These are phyloP conservation scores for Anaeramoeba flamelloides DNA, from an alignment of 78 protist genomes.

Conservation along the genomic window DNA sequence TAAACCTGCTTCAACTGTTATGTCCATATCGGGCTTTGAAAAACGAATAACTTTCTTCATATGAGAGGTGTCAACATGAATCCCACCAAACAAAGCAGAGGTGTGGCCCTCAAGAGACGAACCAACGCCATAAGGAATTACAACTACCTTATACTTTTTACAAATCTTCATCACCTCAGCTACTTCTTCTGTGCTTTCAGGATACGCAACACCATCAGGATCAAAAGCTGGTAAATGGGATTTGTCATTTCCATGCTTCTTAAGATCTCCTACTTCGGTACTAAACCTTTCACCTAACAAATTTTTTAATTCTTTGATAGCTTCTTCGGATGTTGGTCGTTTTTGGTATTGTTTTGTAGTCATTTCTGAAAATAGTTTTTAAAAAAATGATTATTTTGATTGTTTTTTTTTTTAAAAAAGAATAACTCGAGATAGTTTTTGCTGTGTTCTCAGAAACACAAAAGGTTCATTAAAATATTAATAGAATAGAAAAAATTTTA, in stretches of 20 bases:
- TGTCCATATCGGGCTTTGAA: constrained; percentile 30
- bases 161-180: constrained; percentile 1
- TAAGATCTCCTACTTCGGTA: too few relatives aligned
- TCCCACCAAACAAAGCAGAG: constrained; percentile 11
- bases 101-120: constrained; percentile 27
- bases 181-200: neutral
- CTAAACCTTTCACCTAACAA: too few relatives aligned
- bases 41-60: constrained; percentile 19
- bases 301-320: too few relatives aligned
- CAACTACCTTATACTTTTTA: neutral
- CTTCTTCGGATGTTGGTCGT: too few relatives aligned
- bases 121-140: constrained; percentile 19
- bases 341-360: too few relatives aligned
- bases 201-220: neutral
- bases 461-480: too few relatives aligned
- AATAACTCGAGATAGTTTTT: too few relatives aligned
- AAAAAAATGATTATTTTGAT: too few relatives aligned
- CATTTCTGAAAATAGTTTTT: too few relatives aligned
- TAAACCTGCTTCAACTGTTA: constrained; percentile 50
- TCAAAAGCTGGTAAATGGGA: neutral
- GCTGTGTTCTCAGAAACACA: too few relatives aligned
- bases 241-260: constrained; percentile 25
- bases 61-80: neutral
- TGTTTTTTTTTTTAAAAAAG: too few relatives aligned
- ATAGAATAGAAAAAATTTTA: too few relatives aligned